Evolutionary conservation across 106 monocot genomes (phyloP).

Genomic region (Narthecium ossifragum): DNA sequence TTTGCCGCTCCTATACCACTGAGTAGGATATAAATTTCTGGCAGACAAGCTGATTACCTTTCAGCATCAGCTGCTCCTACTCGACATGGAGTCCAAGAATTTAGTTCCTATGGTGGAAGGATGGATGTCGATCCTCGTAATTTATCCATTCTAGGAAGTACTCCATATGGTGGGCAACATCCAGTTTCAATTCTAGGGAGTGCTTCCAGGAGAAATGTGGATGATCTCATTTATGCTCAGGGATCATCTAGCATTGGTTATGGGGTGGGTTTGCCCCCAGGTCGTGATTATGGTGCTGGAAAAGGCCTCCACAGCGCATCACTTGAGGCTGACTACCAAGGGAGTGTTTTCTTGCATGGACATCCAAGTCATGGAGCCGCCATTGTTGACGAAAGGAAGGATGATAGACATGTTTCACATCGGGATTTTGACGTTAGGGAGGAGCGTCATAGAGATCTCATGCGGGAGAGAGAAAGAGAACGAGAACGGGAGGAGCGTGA

Average conservation of each 20-base stretch:
- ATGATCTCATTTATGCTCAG: slow-evolving; percentile 59
- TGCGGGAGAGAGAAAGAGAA: slow-evolving; percentile 39
- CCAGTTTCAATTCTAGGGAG: slow-evolving; percentile 66
- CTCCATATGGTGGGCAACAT: slow-evolving; percentile 56
- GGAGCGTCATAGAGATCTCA: slow-evolving; percentile 26
- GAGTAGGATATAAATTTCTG: slow-evolving; percentile 89
- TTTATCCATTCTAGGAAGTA: slow-evolving; percentile 47
- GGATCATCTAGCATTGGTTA: slow-evolving; percentile 47
- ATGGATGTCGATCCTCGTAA: slow-evolving; percentile 65
- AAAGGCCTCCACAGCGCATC: slow-evolving; percentile 56
- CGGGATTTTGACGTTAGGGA: slow-evolving; percentile 76
- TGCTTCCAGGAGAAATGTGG: slow-evolving; percentile 63
- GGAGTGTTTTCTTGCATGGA: slow-evolving; percentile 40
- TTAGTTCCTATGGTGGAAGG: slow-evolving; percentile 60
- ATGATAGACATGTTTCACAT: slow-evolving; percentile 52
- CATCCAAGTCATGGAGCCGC: slow-evolving; percentile 49
- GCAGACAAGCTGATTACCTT: slow-evolving; percentile 95
- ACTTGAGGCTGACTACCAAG: slow-evolving; percentile 45
- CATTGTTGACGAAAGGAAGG: slow-evolving; percentile 46
- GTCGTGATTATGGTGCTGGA: slow-evolving; percentile 72
- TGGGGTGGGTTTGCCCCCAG: slow-evolving; percentile 77
- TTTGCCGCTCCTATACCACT: slow-evolving; percentile 27
- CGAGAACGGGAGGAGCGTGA: slow-evolving; percentile 18
- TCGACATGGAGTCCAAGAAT: slow-evolving; percentile 55
- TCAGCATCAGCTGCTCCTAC: slow-evolving; percentile 62